Evolutionary conservation across 2,329 filamentous ascomycete genomes (phyloP), one percentile per base, ranked within the genome.

Genomic region (Didymellaceae sp.): DNA sequence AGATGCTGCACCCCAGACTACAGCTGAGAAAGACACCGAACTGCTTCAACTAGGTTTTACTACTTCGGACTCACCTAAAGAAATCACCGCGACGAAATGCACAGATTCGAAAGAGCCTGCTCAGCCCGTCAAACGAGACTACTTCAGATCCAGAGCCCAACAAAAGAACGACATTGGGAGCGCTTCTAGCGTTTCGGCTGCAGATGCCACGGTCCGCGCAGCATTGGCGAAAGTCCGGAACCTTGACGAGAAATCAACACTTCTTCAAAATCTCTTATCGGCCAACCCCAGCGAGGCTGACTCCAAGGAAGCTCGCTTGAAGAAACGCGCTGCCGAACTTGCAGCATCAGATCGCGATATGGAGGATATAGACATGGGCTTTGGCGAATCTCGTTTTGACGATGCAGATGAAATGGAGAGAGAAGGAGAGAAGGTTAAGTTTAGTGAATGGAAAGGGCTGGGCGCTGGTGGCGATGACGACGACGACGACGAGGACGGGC

Each of bases 301-400:
- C 5, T 84, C 84, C 1, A 83, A 86, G 54, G 83, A 87, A 55
- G 86, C 86, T 40, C 86, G 88, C 6, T 84, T 87, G 42, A 87
- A 85, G 71, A 77, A 74, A 46, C 76, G 76, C 6, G 76, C 75
- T 10, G 87, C 84, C 58, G 88, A 97, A 78, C 78, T 97, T 52
- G 84, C 79, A 8, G 77, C 76, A n/a, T 75, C 86, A 46, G 88
- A 89, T 60, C 84, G 92, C 38, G 93, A 97, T 69, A 85, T 91
- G 38, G 86, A 93, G 49, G 93, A 99, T 74, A 82, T 99, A 75
- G 94, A 99, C 67, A 84, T 97, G 80, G 93, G 92, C 53, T 97
- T 99, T 67, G 94, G 94, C 25, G 90, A 86, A 16, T 94, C 88
- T 66, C 83, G 93, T 21, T 87, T 90, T 65, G 91, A 90, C 45